Conservation (phyloP, 495 filamentous ascomycete genomes). For the Tuber calosporum region DNA sequence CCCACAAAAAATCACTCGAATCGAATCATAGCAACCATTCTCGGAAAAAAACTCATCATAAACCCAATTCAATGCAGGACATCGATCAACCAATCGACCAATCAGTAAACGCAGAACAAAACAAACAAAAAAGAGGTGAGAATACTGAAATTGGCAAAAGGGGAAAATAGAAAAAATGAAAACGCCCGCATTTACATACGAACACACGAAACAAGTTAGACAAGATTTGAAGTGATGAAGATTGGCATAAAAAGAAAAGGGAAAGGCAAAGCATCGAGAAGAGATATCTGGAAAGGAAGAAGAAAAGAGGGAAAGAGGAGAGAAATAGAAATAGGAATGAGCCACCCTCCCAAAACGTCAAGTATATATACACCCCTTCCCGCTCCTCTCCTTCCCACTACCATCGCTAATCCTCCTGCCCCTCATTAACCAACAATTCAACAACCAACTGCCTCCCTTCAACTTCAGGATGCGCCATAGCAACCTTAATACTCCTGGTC, state of each 20-base stretch:
- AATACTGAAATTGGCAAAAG: not conserved
- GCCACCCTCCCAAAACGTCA: not conserved
- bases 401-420: constrained; percentile 63
- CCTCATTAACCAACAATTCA: constrained; percentile 89
- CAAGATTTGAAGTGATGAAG: not conserved
- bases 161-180: not conserved
- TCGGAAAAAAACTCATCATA: not conserved
- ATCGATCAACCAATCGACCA: not conserved
- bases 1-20: not conserved
- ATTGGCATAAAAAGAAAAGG: not conserved
- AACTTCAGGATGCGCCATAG: constrained; percentile 87
- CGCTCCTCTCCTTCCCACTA: not conserved
- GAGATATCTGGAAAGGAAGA: not conserved
- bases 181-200: not conserved
- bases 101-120: not conserved
- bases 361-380: constrained; percentile 4
- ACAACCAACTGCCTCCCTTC: constrained; percentile 75
- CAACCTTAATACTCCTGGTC: constrained; percentile 72
- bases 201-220: not conserved
- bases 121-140: not conserved
- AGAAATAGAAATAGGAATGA: not conserved
- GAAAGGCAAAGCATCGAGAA: not conserved
- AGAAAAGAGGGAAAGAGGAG: not conserved
- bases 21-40: not conserved
- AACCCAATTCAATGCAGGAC: constrained; percentile 2